These are phyloP conservation scores for Mucor ambiguus DNA, from an alignment of 371 early-diverging fungal genomes.

Conservation along the genomic window DNA sequence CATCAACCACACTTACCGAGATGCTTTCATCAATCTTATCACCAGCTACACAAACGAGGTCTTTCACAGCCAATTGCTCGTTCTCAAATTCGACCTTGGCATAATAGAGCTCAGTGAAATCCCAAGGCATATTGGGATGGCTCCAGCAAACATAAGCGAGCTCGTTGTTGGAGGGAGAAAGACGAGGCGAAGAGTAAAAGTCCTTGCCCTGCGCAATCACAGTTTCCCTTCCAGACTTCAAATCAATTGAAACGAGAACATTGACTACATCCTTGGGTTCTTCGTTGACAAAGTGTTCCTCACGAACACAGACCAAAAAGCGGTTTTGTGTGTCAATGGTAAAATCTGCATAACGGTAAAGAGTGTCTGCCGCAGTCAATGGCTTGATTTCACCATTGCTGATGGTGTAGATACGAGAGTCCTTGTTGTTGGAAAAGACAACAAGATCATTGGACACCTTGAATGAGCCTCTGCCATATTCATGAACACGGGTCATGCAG, in stretches of 20 bases:
- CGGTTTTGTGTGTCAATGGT: constrained; percentile 52
- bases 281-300: constrained; percentile 64
- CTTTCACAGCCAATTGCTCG: constrained; percentile 18
- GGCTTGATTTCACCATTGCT: constrained; percentile 42
- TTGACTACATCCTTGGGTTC: constrained; percentile 65
- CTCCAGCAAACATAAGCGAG: constrained; percentile 71
- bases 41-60: constrained; percentile 45
- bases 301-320: constrained; percentile 66
- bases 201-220: constrained; percentile 60
- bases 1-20: constrained; percentile 29
- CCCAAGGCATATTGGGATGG: constrained; percentile 84
- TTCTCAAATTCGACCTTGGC: constrained; percentile 34
- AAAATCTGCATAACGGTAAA: constrained; percentile 66
- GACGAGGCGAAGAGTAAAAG: constrained; percentile 68
- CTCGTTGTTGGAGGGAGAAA: constrained; percentile 39
- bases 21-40: constrained; percentile 55
- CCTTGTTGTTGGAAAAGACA: constrained; percentile 66
- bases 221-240: constrained; percentile 39
- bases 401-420: constrained; percentile 59
- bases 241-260: constrained; percentile 56
- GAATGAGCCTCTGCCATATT: constrained; percentile 76
- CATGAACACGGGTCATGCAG: constrained; percentile 67
- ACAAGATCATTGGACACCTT: constrained; percentile 56
- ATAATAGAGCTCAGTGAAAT: constrained; percentile 62
- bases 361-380: constrained; percentile 46